phyloP scores from a whole-genome alignment of 1,139 yeast genomes.

The Chernovozyma sophiae-reginae region DNA sequence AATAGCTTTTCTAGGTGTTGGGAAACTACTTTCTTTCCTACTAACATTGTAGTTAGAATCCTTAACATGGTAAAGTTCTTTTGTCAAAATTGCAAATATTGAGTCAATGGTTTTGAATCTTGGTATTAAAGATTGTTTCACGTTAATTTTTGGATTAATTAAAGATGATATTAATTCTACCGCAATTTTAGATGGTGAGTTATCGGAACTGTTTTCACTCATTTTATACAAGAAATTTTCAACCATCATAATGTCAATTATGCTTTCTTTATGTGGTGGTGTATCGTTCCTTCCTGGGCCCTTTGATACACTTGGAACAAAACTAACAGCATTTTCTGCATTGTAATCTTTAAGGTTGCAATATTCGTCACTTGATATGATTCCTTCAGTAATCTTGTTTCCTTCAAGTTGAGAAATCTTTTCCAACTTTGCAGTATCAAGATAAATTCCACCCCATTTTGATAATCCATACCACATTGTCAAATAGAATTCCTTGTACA shows the following conservation, averaged over 20 bases:
- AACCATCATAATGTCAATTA: slow-evolving; percentile 23
- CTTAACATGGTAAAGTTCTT: slow-evolving; percentile 33
- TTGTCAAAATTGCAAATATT: slow-evolving; percentile 28
- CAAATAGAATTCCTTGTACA: slow-evolving; percentile 25
- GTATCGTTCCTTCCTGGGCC: not conserved
- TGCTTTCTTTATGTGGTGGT: slow-evolving; percentile 5
- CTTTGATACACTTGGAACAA: not conserved
- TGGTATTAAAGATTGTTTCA: slow-evolving; percentile 15
- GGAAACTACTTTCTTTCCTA: slow-evolving; percentile 12
- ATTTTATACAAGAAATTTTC: slow-evolving; percentile 34
- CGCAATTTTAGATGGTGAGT: slow-evolving; percentile 17
- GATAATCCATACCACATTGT: slow-evolving; percentile 28
- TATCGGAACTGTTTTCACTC: slow-evolving; percentile 19
- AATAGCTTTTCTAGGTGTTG: slow-evolving; percentile 23
- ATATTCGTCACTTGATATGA: slow-evolving; percentile 7
- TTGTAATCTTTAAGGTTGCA: slow-evolving; percentile 7
- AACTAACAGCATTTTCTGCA: slow-evolving; percentile 10
- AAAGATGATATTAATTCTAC: slow-evolving; percentile 23
- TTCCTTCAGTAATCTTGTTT: slow-evolving; percentile 7
- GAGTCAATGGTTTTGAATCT: slow-evolving; percentile 26
- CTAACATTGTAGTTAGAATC: slow-evolving; percentile 25
- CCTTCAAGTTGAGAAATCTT: slow-evolving; percentile 7
- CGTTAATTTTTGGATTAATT: slow-evolving; percentile 17
- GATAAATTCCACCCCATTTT: slow-evolving; percentile 33
- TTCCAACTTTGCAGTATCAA: slow-evolving; percentile 10